Evolutionary conservation across 768 basidiomycete species (phyloP).

Genomic region (Tephrocybe sp.): DNA sequence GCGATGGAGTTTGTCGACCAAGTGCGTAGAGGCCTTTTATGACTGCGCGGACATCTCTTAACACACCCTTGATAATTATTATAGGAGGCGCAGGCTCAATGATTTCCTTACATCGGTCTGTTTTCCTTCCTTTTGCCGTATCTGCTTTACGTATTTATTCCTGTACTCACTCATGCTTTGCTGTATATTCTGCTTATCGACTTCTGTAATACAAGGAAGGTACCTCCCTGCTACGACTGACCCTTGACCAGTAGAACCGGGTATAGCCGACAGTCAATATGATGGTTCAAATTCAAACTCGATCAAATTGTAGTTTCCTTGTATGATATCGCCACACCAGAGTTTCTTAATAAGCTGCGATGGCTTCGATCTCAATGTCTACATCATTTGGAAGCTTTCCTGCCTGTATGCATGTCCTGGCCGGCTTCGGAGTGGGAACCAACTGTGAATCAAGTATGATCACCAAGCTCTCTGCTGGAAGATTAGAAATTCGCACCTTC

Average conservation of each 20-base stretch:
- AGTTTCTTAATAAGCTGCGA: slow-evolving; percentile 41
- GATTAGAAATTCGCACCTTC: slow-evolving; percentile 32
- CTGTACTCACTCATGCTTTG: slow-evolving; percentile 6
- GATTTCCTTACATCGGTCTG: background rate
- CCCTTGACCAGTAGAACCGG: too few species aligned
- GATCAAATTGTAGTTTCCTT: too few species aligned
- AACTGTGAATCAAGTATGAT: slow-evolving; percentile 25
- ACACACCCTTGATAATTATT: background rate
- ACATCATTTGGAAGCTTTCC: slow-evolving; percentile 68
- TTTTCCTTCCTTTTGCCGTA: slow-evolving; percentile 4
- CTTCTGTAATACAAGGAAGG: background rate
- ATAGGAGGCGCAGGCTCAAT: slow-evolving; percentile 30
- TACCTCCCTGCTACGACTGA: background rate
- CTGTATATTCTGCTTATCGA: slow-evolving; percentile 6
- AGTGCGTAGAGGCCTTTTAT: slow-evolving; percentile 34
- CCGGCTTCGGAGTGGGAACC: slow-evolving; percentile 59
- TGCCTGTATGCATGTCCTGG: slow-evolving; percentile 75
- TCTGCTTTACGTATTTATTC: slow-evolving; percentile 3
- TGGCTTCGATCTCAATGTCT: slow-evolving; percentile 72
- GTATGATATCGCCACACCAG: background rate
- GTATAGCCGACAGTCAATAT: too few species aligned
- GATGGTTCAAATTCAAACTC: background rate
- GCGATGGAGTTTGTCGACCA: slow-evolving; percentile 95
- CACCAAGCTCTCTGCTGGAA: background rate
- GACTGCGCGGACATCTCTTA: background rate